Evolutionary conservation across 305 asterid genomes (phyloP), one percentile per base, ranked within the genome.

Genomic region (Fraxinus velutina): DNA sequence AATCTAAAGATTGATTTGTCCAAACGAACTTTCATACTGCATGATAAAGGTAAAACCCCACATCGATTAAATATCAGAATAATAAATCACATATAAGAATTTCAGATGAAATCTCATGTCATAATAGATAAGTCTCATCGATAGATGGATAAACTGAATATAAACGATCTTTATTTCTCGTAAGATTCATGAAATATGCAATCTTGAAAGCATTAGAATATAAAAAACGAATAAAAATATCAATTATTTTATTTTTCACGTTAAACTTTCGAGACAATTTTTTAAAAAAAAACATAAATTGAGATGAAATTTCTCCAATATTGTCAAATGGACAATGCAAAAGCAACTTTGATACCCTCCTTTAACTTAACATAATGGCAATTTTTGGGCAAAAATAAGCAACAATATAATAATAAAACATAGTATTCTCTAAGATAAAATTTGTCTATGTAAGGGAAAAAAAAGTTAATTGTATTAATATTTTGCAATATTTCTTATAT

Each of bases 321-420:
- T 60, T 22, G 22, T 4, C 24, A 77, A 2, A 8, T 6, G 39
- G 29, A 52, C 36, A 32, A 39, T 72, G 27, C 68, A 2, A 57
- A 37, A 34, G 44, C 37, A 33, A 17, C 66, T 75, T 52, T 76
- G 84, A 82, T 79, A 73, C 87, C 60, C 87, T 73, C 73, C 86
- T 86, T 84, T 84, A 84, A 73, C 87, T 76, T 84, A 19, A 81
- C 82, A 75, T 36, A 71, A 76, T 79, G 81, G 83, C 66, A 75
- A 78, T 17, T 39, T 62, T 13, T 60, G 10, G 29, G 29, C n/a
- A 19, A 2, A 57, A 62, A 42, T 78, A 80, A 81, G 32, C 66
- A 80, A 44, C 33, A 36, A 47, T 37, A 6, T 0, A 55, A 57
- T 0, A 27, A 55, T 72, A 71, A 37, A 2, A 29, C 10, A 27